A percentile compares a stretch with the other conserved stretches of the same genome.
These are phyloP conservation scores for Cucurbita moschata DNA, from an alignment of 306 rosid species.

Conservation along the genomic window DNA sequence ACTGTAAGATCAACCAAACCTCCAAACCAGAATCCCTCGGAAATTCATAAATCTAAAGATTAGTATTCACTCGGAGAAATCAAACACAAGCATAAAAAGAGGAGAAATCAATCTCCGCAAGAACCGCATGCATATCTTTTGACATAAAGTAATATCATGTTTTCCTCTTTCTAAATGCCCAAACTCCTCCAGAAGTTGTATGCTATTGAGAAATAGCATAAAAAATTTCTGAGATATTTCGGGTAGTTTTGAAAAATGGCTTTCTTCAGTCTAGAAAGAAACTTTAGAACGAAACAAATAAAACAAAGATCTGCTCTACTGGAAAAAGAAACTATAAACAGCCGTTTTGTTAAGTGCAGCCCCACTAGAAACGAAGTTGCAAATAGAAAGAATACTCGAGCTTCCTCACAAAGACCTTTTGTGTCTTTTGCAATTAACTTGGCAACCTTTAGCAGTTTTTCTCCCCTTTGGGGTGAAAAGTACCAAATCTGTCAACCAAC, in stretches of 20 bases:
- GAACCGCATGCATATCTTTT: not conserved
- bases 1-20: not conserved
- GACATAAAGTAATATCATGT: not conserved
- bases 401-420: too few species aligned
- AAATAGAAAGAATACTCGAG: not conserved
- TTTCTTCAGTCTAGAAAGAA: not conserved
- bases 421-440: too few species aligned
- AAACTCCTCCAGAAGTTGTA: not conserved
- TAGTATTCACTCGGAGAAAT: not conserved
- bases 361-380: not conserved
- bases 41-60: not conserved
- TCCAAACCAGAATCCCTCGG: not conserved
- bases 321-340: not conserved
- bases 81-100: not conserved
- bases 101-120: not conserved
- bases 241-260: not conserved
- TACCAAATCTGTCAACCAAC: too few species aligned
- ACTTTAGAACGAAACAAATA: not conserved
- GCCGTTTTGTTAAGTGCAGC: not conserved
- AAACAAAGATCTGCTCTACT: not conserved
- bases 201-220: not conserved
- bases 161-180: not conserved
- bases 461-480: too few species aligned
- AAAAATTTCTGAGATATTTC: not conserved
- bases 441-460: too few species aligned